phyloP scores from a whole-genome alignment of 192 early-diverging fungal species.

The Mortierella hygrophila region DNA sequence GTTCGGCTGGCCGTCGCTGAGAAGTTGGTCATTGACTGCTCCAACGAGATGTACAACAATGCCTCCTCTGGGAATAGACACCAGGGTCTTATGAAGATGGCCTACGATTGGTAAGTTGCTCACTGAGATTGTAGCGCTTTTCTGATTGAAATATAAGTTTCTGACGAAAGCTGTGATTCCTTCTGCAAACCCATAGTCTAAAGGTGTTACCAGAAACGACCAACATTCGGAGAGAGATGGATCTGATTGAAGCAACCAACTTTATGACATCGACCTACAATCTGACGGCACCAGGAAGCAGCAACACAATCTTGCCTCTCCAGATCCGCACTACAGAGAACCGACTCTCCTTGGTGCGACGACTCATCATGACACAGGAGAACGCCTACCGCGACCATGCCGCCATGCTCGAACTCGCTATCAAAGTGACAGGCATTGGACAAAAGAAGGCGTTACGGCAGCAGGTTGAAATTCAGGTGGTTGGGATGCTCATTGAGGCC shows the following conservation, averaged over 20 bases:
- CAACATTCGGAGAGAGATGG: constrained; percentile 66
- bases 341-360: constrained; percentile 70
- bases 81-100: constrained; percentile 77
- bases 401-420: constrained; percentile 68
- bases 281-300: constrained; percentile 58
- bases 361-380: constrained; percentile 65
- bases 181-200: constrained; percentile 56
- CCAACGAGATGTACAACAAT: constrained; percentile 82
- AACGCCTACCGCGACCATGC: constrained; percentile 63
- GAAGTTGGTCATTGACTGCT: constrained; percentile 75
- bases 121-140: neutral
- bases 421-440: constrained; percentile 54
- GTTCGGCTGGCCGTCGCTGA: constrained; percentile 64
- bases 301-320: constrained; percentile 70
- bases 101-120: constrained; percentile 73
- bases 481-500: constrained; percentile 72
- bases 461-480: constrained; percentile 65
- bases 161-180: constrained; percentile 7
- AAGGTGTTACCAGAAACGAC: constrained; percentile 71
- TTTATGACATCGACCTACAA: constrained; percentile 68
- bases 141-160: neutral
- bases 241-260: constrained; percentile 81
- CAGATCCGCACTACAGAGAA: constrained; percentile 75
- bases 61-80: constrained; percentile 74
- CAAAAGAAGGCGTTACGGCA: constrained; percentile 31